phyloP scores from a whole-genome alignment of 768 basidiomycete genomes.

The Boletus eberwhitei region DNA sequence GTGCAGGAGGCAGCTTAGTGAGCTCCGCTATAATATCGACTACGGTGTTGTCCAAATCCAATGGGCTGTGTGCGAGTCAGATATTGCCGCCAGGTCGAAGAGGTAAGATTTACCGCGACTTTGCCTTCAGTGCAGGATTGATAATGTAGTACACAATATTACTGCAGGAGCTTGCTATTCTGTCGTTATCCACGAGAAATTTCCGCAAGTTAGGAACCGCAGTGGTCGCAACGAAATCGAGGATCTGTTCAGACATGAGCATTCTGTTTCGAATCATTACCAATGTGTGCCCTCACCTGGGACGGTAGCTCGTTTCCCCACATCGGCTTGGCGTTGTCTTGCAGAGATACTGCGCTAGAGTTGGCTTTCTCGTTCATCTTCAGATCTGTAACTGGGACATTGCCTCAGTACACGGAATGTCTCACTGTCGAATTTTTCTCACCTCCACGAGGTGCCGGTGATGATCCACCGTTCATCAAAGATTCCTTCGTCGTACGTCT shows the following conservation, averaged over 20 bases:
- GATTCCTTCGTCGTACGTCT: conserved; percentile 65
- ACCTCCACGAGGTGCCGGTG: conserved; percentile 61
- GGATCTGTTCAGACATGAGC: conserved; percentile 51
- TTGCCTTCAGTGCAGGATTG: conserved; percentile 74
- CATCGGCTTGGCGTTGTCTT: conserved; percentile 27
- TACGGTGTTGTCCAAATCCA: conserved; percentile 71
- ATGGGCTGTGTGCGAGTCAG: conserved; percentile 47
- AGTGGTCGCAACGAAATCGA: conserved; percentile 60
- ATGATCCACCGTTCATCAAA: conserved; percentile 66
- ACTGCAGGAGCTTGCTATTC: conserved; percentile 70
- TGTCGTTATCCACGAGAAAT: conserved; percentile 83
- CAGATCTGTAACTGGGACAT: conserved; percentile 31
- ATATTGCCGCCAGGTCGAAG: neutral
- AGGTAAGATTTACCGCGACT: conserved; percentile 52
- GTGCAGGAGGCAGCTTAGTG: conserved; percentile 67
- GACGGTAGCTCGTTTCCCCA: conserved; percentile 29
- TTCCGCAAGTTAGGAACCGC: conserved; percentile 74
- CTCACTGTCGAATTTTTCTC: conserved; percentile 7
- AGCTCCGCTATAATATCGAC: conserved; percentile 74
- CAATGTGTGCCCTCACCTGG: conserved; percentile 23
- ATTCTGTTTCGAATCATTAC: conserved; percentile 8
- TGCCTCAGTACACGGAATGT: neutral
- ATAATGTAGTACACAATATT: conserved; percentile 85
- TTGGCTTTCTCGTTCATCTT: conserved; percentile 63
- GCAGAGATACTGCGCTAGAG: conserved; percentile 40